Evolutionary conservation across 495 filamentous ascomycete species (phyloP).

Genomic region (Penicillium malachiteum): DNA sequence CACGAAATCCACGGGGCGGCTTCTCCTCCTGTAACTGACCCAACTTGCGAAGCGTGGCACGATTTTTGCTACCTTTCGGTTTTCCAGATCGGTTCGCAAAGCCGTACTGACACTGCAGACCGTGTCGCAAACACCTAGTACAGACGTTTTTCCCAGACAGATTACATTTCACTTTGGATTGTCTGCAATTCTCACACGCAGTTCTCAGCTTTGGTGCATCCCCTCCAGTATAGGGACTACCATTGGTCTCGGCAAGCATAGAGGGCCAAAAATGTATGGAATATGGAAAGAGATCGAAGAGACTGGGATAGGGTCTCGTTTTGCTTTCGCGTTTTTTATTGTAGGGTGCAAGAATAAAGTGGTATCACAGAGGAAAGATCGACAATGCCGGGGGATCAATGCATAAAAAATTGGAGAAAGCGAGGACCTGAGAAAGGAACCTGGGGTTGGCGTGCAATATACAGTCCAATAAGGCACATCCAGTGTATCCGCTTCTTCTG

Average conservation of each 20-base stretch:
- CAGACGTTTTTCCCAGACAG: slow-evolving; percentile 42
- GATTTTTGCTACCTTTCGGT: slow-evolving; percentile 49
- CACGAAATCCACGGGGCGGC: slow-evolving; percentile 21
- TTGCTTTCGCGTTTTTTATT: not conserved
- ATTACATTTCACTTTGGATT: slow-evolving; percentile 51
- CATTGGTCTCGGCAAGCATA: slow-evolving; percentile 38
- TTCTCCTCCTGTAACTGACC: slow-evolving; percentile 41
- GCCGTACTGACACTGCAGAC: slow-evolving; percentile 45
- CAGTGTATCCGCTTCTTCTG: slow-evolving; percentile 4
- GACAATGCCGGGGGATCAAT: slow-evolving; percentile 10
- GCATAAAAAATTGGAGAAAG: not conserved
- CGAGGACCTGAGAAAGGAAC: not conserved
- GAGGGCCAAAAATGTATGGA: slow-evolving; percentile 1
- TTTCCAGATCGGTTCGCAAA: slow-evolving; percentile 49
- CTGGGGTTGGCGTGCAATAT: not conserved
- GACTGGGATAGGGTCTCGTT: too few species aligned
- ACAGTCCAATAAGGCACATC: slow-evolving; percentile 10
- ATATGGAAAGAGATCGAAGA: not conserved
- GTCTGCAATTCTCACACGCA: slow-evolving; percentile 48
- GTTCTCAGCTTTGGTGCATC: slow-evolving; percentile 43
- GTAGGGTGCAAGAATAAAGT: slow-evolving; percentile 1
- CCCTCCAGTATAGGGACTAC: slow-evolving; percentile 20
- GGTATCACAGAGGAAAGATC: slow-evolving; percentile 1
- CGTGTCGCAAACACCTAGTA: slow-evolving; percentile 45
- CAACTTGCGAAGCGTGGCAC: slow-evolving; percentile 43